Evolutionary conservation across 2,329 filamentous ascomycete species (phyloP).

Genomic region (Fusarium hainanense): DNA sequence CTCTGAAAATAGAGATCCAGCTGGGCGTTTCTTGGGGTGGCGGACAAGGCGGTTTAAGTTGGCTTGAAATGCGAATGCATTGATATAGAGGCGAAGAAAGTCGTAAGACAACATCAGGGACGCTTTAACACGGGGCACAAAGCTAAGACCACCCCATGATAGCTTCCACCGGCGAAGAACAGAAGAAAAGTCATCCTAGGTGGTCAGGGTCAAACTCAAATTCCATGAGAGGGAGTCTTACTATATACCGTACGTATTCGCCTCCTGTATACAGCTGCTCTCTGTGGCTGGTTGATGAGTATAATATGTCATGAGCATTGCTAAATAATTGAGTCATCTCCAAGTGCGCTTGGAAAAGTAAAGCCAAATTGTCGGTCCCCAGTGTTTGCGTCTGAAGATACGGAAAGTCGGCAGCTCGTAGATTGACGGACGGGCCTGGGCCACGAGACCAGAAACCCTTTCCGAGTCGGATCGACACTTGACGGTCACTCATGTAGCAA

Average conservation of each 20-base stretch:
- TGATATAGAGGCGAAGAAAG: constrained; percentile 78
- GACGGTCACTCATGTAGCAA: constrained; percentile 74
- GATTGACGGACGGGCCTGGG: constrained; percentile 72
- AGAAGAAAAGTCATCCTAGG: constrained; percentile 72
- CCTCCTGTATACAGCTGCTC: constrained; percentile 77
- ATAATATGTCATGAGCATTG: constrained; percentile 79
- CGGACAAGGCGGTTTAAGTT: constrained; percentile 64
- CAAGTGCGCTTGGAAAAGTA: constrained; percentile 76
- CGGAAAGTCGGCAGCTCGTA: constrained; percentile 74
- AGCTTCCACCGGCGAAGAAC: constrained; percentile 78
- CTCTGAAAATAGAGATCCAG: constrained; percentile 59
- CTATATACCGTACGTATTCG: constrained; percentile 78
- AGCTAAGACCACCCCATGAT: constrained; percentile 73
- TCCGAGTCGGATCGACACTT: constrained; percentile 77
- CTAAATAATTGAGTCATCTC: constrained; percentile 78
- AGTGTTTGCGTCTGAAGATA: constrained; percentile 68
- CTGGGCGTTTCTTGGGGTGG: constrained; percentile 48
- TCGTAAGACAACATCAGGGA: constrained; percentile 77
- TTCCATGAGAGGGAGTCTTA: constrained; percentile 25
- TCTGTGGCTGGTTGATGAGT: constrained; percentile 75
- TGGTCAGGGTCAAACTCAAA: background rate
- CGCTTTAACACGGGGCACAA: constrained; percentile 73
- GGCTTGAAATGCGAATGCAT: constrained; percentile 80
- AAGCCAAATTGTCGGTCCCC: constrained; percentile 73
- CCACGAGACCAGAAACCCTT: constrained; percentile 80